Conservation (phyloP, 1,284 basidiomycete genomes). For the Cutaneotrichosporon sp. region DNA sequence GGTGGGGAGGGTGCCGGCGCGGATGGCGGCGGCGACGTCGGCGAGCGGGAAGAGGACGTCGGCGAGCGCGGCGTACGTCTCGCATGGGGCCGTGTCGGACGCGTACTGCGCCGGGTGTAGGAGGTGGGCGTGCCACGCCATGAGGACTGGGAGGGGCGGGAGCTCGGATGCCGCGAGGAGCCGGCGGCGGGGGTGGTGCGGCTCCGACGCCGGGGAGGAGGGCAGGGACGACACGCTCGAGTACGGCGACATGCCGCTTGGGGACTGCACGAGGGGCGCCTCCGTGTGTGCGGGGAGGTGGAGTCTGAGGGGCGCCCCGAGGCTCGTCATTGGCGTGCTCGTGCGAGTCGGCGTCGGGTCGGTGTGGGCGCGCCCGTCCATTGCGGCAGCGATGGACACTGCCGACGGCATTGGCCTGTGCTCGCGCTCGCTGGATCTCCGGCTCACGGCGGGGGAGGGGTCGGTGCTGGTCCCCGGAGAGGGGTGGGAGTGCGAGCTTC, state of each 20-base stretch:
- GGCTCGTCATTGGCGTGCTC: too few relatives aligned
- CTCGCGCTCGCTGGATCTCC: neutral
- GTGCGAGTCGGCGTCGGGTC: neutral
- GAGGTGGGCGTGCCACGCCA: conserved; percentile 46
- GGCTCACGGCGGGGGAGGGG: neutral
- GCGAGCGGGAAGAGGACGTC: conserved; percentile 27
- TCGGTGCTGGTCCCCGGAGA: neutral
- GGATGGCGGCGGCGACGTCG: conserved; percentile 14
- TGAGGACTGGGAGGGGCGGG: conserved; percentile 33
- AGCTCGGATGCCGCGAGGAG: conserved; percentile 20
- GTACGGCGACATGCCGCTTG: neutral
- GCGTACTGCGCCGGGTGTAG: conserved; percentile 38
- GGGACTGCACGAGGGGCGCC: neutral
- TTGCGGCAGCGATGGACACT: neutral
- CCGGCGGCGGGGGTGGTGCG: neutral
- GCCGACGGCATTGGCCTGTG: neutral
- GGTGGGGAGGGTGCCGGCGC: conserved; percentile 10
- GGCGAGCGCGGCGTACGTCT: conserved; percentile 23
- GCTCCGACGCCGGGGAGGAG: neutral
- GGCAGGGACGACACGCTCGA: neutral
- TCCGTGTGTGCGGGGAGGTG: neutral
- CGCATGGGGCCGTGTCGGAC: conserved; percentile 22
- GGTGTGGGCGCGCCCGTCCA: neutral
- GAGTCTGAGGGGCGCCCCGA: neutral
- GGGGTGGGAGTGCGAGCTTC: neutral